Percentiles rank a stretch among this genome's conserved stretches.
These are phyloP conservation scores for Phytophthora podocarpi DNA, from an alignment of 352 stramenopile species.

Conservation along the genomic window DNA sequence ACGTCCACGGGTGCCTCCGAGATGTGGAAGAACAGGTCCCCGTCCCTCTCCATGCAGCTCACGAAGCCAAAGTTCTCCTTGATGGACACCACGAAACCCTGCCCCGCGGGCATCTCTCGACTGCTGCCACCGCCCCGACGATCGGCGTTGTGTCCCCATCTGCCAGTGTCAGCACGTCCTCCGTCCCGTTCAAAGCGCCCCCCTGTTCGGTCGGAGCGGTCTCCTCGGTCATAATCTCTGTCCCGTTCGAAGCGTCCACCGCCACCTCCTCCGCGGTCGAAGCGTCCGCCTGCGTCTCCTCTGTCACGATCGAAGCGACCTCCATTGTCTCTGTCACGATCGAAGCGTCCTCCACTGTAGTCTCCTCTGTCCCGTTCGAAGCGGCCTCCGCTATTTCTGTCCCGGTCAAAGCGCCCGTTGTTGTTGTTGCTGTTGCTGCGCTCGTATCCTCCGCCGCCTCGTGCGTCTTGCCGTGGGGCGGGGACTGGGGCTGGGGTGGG, in stretches of 20 bases:
- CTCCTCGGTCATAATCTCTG: no score
- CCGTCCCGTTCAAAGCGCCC: conserved; percentile 23
- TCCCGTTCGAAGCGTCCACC: conserved; percentile 24
- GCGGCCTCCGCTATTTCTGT: conserved; percentile 9
- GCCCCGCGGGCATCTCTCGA: conserved; percentile 37
- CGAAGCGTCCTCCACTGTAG: conserved; percentile 17
- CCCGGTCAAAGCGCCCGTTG: conserved; percentile 15
- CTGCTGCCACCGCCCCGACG: conserved; percentile 20
- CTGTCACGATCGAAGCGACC: conserved; percentile 23
- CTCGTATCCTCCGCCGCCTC: conserved; percentile 14
- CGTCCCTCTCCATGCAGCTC: conserved; percentile 66
- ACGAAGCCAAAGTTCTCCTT: conserved; percentile 68
- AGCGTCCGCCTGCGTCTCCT: conserved; percentile 12
- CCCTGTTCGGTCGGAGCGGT: conserved; percentile 1
- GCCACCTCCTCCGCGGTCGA: not conserved
- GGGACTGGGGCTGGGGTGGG: not conserved
- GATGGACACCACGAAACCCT: conserved; percentile 52
- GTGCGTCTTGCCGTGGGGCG: conserved; percentile 1
- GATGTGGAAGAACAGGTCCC: conserved; percentile 85
- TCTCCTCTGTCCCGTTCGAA: conserved; percentile 8
- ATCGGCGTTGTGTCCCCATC: conserved; percentile 29
- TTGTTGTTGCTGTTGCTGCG: conserved; percentile 9
- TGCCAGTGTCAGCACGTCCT: conserved; percentile 20
- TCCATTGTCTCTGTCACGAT: conserved; percentile 10
- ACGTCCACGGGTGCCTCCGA: conserved; percentile 73